A percentile compares a stretch with the other conserved stretches of the same genome.
phyloP scores from a whole-genome alignment of 2,329 filamentous ascomycete genomes.

The Albifimbria verrucaria region DNA sequence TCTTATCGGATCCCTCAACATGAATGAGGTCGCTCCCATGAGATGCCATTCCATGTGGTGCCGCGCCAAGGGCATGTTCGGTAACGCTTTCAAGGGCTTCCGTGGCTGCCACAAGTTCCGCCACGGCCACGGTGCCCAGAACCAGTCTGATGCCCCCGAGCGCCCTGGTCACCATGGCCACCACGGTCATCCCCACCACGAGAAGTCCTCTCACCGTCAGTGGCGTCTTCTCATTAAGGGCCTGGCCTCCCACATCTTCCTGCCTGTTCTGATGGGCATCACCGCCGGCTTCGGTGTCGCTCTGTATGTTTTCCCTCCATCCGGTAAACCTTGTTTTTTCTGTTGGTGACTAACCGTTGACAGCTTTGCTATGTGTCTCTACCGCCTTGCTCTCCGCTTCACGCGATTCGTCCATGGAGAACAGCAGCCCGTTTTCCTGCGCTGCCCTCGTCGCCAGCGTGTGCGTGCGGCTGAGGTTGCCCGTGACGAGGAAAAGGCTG shows the following conservation, averaged over 20 bases:
- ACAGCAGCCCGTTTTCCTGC: slow-evolving; percentile 3
- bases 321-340: neutral
- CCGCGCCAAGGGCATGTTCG: slow-evolving; percentile 38
- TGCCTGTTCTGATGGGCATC: slow-evolving; percentile 67
- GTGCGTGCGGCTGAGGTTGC: neutral
- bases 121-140: slow-evolving; percentile 4
- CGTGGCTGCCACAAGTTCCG: slow-evolving; percentile 18
- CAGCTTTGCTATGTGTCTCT: slow-evolving; percentile 63
- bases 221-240: slow-evolving; percentile 50
- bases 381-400: slow-evolving; percentile 57
- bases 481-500: slow-evolving; percentile 46
- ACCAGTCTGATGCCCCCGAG: neutral
- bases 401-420: slow-evolving; percentile 45
- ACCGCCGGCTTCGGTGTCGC: slow-evolving; percentile 66
- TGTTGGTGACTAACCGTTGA: slow-evolving; percentile 21
- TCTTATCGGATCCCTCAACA: slow-evolving; percentile 48
- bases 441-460: neutral
- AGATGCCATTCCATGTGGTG: slow-evolving; percentile 49
- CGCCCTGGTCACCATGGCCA: slow-evolving; percentile 1
- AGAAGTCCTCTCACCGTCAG: slow-evolving; percentile 17
- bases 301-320: slow-evolving; percentile 42
- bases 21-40: slow-evolving; percentile 24
- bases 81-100: slow-evolving; percentile 21
- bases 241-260: slow-evolving; percentile 59
- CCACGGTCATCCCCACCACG: slow-evolving; percentile 4